Conservation (phyloP, 192 early-diverging fungal genomes). For the Gryganskiella cystojenkinii region DNA sequence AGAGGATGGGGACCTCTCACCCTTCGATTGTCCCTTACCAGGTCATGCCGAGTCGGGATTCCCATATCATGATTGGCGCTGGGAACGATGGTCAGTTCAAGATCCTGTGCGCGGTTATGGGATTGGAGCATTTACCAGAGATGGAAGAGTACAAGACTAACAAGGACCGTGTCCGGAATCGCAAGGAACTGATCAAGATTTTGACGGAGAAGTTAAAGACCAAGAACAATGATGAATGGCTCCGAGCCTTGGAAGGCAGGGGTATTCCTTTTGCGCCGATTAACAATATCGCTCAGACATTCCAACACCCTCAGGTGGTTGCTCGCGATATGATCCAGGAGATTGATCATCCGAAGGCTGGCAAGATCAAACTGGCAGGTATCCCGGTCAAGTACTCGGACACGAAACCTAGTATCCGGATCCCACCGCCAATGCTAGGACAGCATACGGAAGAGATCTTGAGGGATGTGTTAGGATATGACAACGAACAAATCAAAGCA, state of each 20-base stretch:
- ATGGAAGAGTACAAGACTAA: slow-evolving; percentile 76
- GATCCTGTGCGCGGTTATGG: slow-evolving; percentile 69
- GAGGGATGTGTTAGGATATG: slow-evolving; percentile 71
- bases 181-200: slow-evolving; percentile 68
- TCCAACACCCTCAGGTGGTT: slow-evolving; percentile 74
- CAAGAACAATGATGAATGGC: slow-evolving; percentile 69
- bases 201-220: slow-evolving; percentile 62
- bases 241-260: slow-evolving; percentile 68
- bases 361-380: slow-evolving; percentile 77
- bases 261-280: slow-evolving; percentile 86
- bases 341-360: slow-evolving; percentile 85
- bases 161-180: slow-evolving; percentile 76
- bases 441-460: slow-evolving; percentile 91
- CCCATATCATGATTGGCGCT: slow-evolving; percentile 87
- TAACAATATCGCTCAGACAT: slow-evolving; percentile 53
- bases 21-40: slow-evolving; percentile 95
- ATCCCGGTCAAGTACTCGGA: slow-evolving; percentile 83
- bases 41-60: slow-evolving; percentile 81
- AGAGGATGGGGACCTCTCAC: slow-evolving; percentile 89
- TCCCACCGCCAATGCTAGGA: slow-evolving; percentile 86
- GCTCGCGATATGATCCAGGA: slow-evolving; percentile 80
- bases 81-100: slow-evolving; percentile 91
- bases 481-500: slow-evolving; percentile 60
- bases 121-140: slow-evolving; percentile 53
- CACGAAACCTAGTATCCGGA: slow-evolving; percentile 68